Conservation (phyloP, 441 rosid species). For the Sinapis alba region DNA sequence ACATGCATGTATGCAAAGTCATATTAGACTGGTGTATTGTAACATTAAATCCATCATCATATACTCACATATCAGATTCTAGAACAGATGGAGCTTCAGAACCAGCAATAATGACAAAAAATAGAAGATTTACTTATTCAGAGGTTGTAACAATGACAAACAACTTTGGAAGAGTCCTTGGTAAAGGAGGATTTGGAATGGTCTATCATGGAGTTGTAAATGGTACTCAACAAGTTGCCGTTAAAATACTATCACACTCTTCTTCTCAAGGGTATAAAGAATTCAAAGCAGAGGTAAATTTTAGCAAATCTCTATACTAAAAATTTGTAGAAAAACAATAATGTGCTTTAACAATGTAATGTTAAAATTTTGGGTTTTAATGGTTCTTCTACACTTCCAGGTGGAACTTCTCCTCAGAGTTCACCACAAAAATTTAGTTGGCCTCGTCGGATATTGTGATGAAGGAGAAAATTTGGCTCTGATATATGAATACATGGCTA, state of each 20-base stretch:
- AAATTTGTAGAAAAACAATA: background rate
- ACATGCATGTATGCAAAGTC: background rate
- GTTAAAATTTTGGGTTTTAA: background rate
- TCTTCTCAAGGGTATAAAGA: slow-evolving; percentile 46
- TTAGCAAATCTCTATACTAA: background rate
- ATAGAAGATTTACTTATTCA: slow-evolving; percentile 33
- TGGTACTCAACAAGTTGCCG: slow-evolving; percentile 43
- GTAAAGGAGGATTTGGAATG: slow-evolving; percentile 49
- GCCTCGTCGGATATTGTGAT: slow-evolving; percentile 60
- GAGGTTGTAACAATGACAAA: slow-evolving; percentile 44
- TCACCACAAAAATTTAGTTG: slow-evolving; percentile 62
- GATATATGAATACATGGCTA: slow-evolving; percentile 60
- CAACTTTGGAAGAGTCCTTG: slow-evolving; percentile 39
- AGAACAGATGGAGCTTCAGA: slow-evolving; percentile 17
- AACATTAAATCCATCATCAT: slow-evolving; percentile 1
- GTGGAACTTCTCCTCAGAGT: slow-evolving; percentile 51
- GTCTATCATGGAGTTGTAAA: slow-evolving; percentile 45
- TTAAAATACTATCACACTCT: slow-evolving; percentile 47
- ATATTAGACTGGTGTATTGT: background rate
- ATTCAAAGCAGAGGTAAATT: slow-evolving; percentile 44
- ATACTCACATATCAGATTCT: slow-evolving; percentile 1
- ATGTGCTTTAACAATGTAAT: background rate
- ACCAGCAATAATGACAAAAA: slow-evolving; percentile 33
- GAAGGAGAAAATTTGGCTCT: slow-evolving; percentile 48
- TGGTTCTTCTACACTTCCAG: slow-evolving; percentile 17